Conservation (phyloP, 257 asterid species). For the Penstemon barbatus region DNA sequence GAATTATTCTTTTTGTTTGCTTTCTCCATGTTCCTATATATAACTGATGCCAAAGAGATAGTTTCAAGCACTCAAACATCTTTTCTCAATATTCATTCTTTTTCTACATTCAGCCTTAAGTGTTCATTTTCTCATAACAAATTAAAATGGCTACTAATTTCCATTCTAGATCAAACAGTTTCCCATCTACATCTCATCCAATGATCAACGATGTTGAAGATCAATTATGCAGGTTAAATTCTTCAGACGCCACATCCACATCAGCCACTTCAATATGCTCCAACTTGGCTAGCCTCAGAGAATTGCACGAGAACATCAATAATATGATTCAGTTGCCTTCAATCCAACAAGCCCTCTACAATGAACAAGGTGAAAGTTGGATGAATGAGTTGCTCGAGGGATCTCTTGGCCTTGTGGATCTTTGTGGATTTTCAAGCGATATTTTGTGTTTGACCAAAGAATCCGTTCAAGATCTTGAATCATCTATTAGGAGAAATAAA, state of each 20-base stretch:
- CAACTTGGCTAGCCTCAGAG: slow-evolving; percentile 33
- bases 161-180: slow-evolving; percentile 30
- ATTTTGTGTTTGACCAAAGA: slow-evolving; percentile 34
- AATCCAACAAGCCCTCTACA: slow-evolving; percentile 29
- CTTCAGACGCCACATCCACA: slow-evolving; percentile 22
- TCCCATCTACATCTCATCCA: slow-evolving; percentile 23
- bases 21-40: neutral
- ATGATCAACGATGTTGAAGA: slow-evolving; percentile 18
- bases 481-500: slow-evolving; percentile 33
- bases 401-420: slow-evolving; percentile 38
- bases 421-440: slow-evolving; percentile 28
- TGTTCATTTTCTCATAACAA: neutral
- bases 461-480: slow-evolving; percentile 35
- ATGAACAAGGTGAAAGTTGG: slow-evolving; percentile 16
- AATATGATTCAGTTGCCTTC: slow-evolving; percentile 35
- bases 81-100: neutral
- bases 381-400: slow-evolving; percentile 34
- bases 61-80: neutral
- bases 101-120: neutral
- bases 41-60: slow-evolving; percentile 8
- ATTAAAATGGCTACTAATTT: slow-evolving; percentile 17
- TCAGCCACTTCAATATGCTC: slow-evolving; percentile 27
- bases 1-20: slow-evolving; percentile 1
- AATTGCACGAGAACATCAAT: slow-evolving; percentile 31
- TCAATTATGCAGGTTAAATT: slow-evolving; percentile 29